Base-by-base conservation (phyloP, 2,329 filamentous ascomycete genomes). In the Cordyceps javanica region DNA sequence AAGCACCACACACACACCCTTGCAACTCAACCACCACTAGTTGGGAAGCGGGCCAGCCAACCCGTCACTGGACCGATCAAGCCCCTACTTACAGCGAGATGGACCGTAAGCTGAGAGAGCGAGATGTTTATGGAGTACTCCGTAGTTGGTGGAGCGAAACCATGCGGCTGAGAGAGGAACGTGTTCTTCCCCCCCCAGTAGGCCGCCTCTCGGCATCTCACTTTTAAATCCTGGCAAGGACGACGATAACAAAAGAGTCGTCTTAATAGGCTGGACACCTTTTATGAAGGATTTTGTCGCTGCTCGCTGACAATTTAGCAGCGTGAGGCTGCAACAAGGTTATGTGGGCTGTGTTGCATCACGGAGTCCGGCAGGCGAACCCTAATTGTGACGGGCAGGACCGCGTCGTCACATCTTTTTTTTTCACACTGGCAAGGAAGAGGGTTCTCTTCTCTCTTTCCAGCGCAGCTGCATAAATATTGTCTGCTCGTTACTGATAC, bases 41-140 rank as follows among this genome's bases (percentile, higher is more conserved):
- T 10, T 19, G 38, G 38, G 34, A 19, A 32, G 26, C 36, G 48
- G 38, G 38, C 50, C n/a, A 53, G 50, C 39, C 16, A 55, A 55
- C 46, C 41, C 32, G 52, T 46, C 9, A 10, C 28, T 38, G 39
- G 39, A 28, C 53, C 53, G 53, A 55, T 55, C 53, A 55, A 55
- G 53, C 53, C 53, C 30, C 32, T 14, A 34, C 36, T 13, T 5
- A 23, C 39, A 21, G 39, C 39, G 30, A 55, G 42, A 55, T 55
- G 39, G 23, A 9, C 52, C 10, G 32, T 48, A 28, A 55, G 44
- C 41, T 55, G 42, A 54, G 19, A 16, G 41, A 28, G 21, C 10
- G 16, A 34, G n/a, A 16, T 16, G 38, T 21, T 19, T 6, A 41
- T 21, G 26, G n/a, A 32, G 14, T 13, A 16, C 3, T n/a, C 39